These are phyloP conservation scores for Pythium dissotocum DNA, from an alignment of 352 stramenopile species.

Conservation along the genomic window DNA sequence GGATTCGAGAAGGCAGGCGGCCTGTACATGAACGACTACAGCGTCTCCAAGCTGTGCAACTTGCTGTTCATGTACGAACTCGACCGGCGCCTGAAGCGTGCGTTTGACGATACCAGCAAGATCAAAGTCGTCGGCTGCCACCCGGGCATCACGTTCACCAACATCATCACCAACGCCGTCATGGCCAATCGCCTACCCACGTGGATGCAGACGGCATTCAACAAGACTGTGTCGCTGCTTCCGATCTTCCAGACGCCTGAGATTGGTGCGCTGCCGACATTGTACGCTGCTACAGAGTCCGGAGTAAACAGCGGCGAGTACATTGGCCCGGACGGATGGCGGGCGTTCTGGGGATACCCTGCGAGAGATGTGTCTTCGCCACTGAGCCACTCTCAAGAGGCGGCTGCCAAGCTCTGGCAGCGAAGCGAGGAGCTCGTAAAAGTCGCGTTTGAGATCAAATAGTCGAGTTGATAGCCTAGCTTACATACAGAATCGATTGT, in stretches of 20 bases:
- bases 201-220: constrained; percentile 37
- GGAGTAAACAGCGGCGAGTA: constrained; percentile 48
- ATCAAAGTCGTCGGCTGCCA: constrained; percentile 54
- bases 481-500: no score
- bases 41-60: constrained; percentile 57
- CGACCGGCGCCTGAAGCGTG: constrained; percentile 37
- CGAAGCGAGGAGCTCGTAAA: constrained; percentile 27
- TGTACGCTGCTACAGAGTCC: constrained; percentile 51
- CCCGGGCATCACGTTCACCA: constrained; percentile 48
- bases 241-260: constrained; percentile 44
- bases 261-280: constrained; percentile 49
- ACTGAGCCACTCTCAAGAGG: constrained; percentile 24
- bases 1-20: constrained; percentile 7
- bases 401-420: constrained; percentile 19
- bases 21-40: constrained; percentile 43
- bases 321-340: constrained; percentile 50
- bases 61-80: constrained; percentile 70
- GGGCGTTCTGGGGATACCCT: constrained; percentile 46
- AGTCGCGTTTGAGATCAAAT: constrained; percentile 13
- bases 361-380: constrained; percentile 37
- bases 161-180: constrained; percentile 56
- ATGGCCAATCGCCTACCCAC: constrained; percentile 25
- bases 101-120: constrained; percentile 31
- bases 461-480: not conserved
- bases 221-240: constrained; percentile 41